phyloP scores from a whole-genome alignment of 257 asterid genomes.

The Ajuga chamaepitys region DNA sequence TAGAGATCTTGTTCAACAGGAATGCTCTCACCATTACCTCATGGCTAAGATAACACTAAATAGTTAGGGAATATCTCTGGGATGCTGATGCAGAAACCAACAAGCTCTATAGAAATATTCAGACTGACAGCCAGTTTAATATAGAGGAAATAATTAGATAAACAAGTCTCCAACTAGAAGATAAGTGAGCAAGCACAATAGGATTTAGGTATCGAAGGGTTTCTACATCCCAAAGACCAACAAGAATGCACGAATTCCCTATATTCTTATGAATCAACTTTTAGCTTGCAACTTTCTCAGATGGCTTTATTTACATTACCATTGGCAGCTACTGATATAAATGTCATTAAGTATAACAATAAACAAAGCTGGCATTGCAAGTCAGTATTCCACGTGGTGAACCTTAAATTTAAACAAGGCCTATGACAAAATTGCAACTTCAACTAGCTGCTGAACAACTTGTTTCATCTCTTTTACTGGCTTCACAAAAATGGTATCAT shows the following conservation, averaged over 20 bases:
- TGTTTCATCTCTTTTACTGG: slow-evolving; percentile 1
- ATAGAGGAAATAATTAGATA: not conserved
- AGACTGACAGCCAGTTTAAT: not conserved
- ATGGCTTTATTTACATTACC: not conserved
- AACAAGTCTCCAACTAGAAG: not conserved
- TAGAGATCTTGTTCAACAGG: not conserved
- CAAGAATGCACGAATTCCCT: not conserved
- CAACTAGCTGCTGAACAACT: not conserved
- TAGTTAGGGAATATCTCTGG: not conserved
- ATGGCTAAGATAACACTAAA: not conserved
- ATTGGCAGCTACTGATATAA: not conserved
- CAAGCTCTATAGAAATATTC: not conserved
- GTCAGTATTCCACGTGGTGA: not conserved
- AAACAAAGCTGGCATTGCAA: not conserved
- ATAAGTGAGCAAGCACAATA: not conserved
- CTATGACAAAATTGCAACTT: not conserved
- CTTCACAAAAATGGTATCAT: not conserved
- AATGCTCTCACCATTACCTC: not conserved
- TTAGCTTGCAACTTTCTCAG: not conserved
- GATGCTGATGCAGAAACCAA: slow-evolving; percentile 7
- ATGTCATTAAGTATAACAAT: not conserved
- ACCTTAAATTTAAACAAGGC: not conserved
- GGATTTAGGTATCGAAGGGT: not conserved
- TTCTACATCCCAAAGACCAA: not conserved
- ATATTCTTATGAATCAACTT: not conserved